A percentile compares a stretch with the other conserved stretches of the same genome.
Conservation (phyloP, 805 yeast genomes). For the Lachancea mirantina region DNA sequence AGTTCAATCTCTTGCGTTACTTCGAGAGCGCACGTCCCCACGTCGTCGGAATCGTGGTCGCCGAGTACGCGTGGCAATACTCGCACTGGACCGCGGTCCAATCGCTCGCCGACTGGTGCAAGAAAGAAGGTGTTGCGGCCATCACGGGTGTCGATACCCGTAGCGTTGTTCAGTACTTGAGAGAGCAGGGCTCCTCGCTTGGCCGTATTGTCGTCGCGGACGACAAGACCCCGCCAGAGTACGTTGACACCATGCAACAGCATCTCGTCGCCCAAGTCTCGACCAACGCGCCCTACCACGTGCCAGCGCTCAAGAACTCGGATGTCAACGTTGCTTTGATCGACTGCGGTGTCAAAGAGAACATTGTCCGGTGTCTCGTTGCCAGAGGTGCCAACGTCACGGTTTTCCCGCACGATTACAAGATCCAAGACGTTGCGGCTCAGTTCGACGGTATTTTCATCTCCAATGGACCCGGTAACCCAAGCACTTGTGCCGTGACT, state of each 20-base stretch:
- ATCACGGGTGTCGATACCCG: constrained; percentile 97
- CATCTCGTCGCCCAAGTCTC: constrained; percentile 90
- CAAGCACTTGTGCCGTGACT: constrained; percentile 80
- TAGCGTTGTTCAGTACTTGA: constrained; percentile 81
- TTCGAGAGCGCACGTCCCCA: constrained; percentile 89
- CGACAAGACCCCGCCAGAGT: constrained; percentile 37
- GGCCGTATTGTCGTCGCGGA: constrained; percentile 78
- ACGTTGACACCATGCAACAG: constrained; percentile 81
- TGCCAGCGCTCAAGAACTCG: constrained; percentile 47
- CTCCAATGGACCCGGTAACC: constrained; percentile 97
- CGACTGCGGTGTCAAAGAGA: constrained; percentile 98
- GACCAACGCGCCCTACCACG: constrained; percentile 91
- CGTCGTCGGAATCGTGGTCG: constrained; percentile 93
- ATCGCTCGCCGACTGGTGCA: constrained; percentile 91
- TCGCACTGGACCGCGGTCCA: constrained; percentile 99
- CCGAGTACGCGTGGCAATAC: constrained; percentile 89
- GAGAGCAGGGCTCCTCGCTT: constrained; percentile 93
- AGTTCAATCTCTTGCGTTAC: constrained; percentile 77
- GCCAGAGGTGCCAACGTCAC: constrained; percentile 94
- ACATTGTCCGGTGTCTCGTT: constrained; percentile 87
- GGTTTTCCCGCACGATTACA: constrained; percentile 93
- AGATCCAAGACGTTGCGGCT: constrained; percentile 82
- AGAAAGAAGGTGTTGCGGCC: constrained; percentile 92
- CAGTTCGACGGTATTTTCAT: constrained; percentile 92
- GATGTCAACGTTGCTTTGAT: constrained; percentile 81